These are phyloP conservation scores for Cadophora sp. DNA, from an alignment of 2,329 filamentous ascomycete genomes.

Conservation along the genomic window DNA sequence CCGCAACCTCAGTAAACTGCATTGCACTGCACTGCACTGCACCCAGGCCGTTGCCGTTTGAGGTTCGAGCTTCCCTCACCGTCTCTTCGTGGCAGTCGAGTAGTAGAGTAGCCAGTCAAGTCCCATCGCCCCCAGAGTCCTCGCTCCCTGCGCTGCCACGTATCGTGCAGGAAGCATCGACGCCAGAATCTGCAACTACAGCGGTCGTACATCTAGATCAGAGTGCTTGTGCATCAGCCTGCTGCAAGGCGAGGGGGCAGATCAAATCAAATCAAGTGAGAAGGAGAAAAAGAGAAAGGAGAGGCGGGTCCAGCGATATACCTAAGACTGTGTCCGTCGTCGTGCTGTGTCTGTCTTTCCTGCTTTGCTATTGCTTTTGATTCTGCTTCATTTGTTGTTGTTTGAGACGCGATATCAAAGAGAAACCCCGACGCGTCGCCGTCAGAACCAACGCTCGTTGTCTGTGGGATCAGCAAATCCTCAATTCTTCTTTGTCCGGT, in stretches of 20 bases:
- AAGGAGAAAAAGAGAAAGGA: neutral
- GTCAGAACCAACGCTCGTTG: slow-evolving; percentile 32
- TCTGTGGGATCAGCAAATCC: slow-evolving; percentile 29
- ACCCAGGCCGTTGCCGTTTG: slow-evolving; percentile 28
- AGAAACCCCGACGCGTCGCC: slow-evolving; percentile 32
- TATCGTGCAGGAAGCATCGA: slow-evolving; percentile 37
- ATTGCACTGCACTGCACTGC: too few species aligned
- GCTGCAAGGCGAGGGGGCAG: slow-evolving; percentile 34
- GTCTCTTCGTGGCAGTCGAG: slow-evolving; percentile 12
- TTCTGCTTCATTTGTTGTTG: slow-evolving; percentile 21
- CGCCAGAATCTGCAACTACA: slow-evolving; percentile 42
- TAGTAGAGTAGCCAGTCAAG: neutral
- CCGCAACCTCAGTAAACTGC: too few species aligned
- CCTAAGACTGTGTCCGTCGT: slow-evolving; percentile 28
- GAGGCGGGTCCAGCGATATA: slow-evolving; percentile 26
- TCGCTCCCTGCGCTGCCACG: slow-evolving; percentile 38
- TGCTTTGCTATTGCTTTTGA: slow-evolving; percentile 22
- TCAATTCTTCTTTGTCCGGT: slow-evolving; percentile 22
- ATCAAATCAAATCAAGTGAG: slow-evolving; percentile 31
- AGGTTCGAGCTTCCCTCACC: slow-evolving; percentile 15
- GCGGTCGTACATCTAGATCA: slow-evolving; percentile 39
- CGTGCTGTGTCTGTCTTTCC: slow-evolving; percentile 23
- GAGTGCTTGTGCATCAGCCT: slow-evolving; percentile 34
- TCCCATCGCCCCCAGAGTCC: neutral
- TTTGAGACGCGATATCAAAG: slow-evolving; percentile 17